Evolutionary conservation across 192 early-diverging fungal genomes (phyloP).

Genomic region (Entophlyctis helioformis): DNA sequence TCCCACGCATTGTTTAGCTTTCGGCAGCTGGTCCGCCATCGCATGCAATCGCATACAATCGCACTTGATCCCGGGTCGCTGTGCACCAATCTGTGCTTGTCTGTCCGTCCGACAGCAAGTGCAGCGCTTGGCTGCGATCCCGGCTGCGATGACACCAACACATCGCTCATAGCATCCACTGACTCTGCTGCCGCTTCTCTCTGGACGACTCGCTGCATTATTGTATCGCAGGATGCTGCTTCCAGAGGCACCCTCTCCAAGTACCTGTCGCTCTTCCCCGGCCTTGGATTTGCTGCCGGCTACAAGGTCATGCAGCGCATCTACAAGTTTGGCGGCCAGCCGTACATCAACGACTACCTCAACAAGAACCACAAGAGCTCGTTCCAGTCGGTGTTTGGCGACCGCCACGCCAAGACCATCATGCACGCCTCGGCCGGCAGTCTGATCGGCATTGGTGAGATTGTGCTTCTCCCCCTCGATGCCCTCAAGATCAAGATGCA

Average conservation of each 20-base stretch:
- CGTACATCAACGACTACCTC: conserved; percentile 86
- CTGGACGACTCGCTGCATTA: not conserved
- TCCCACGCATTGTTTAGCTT: not conserved
- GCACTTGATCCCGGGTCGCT: no score
- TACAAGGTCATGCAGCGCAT: conserved; percentile 97
- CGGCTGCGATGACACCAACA: no score
- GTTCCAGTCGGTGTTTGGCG: conserved; percentile 79
- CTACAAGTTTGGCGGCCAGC: conserved; percentile 99
- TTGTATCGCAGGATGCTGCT: conserved; percentile 55
- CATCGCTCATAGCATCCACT: not conserved
- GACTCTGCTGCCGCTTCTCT: not conserved
- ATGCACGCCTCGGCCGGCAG: conserved; percentile 98
- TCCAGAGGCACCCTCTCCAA: conserved; percentile 58
- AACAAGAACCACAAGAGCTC: conserved; percentile 64
- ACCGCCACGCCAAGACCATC: conserved; percentile 87
- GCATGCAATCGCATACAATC: not conserved
- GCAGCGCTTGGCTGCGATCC: no score
- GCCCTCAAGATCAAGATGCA: conserved; percentile 98
- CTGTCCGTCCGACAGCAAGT: no score
- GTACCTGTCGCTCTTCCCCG: conserved; percentile 92
- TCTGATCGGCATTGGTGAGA: conserved; percentile 94
- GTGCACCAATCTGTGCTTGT: no score
- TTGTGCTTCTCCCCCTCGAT: conserved; percentile 90
- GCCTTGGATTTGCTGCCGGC: conserved; percentile 92
- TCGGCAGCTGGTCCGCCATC: not conserved